Evolutionary conservation across 1,284 basidiomycete species (phyloP).

Genomic region (Singerocomus inundabilis): DNA sequence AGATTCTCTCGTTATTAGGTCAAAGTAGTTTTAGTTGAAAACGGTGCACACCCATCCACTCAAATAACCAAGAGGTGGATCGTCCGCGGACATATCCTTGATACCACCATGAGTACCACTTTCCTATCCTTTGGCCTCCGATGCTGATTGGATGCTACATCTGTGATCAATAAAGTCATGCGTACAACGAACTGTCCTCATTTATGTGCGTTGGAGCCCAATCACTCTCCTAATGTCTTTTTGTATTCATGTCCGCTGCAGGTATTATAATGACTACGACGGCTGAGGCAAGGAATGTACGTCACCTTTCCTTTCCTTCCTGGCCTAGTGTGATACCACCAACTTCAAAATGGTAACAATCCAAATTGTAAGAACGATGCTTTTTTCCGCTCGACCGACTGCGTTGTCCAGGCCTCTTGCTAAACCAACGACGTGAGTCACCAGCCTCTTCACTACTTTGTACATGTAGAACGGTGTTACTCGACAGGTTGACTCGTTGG

Average conservation of each 20-base stretch:
- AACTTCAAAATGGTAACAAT: background rate
- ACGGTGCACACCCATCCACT: slow-evolving; percentile 42
- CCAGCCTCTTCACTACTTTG: background rate
- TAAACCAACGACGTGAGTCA: slow-evolving; percentile 27
- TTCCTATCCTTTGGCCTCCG: background rate
- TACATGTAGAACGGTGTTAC: background rate
- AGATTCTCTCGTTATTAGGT: slow-evolving; percentile 16
- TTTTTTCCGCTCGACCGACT: slow-evolving; percentile 42
- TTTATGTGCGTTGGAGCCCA: slow-evolving; percentile 26
- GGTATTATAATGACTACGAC: slow-evolving; percentile 26
- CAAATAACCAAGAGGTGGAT: slow-evolving; percentile 40
- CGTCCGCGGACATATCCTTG: slow-evolving; percentile 45
- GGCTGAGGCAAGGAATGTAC: slow-evolving; percentile 24
- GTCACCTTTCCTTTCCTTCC: background rate
- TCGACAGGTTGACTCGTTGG: too few species aligned
- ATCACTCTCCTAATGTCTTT: background rate
- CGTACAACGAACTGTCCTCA: slow-evolving; percentile 24
- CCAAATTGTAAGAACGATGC: slow-evolving; percentile 33
- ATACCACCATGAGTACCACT: slow-evolving; percentile 39
- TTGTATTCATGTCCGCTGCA: slow-evolving; percentile 11
- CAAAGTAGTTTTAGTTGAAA: slow-evolving; percentile 43
- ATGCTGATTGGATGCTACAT: too few species aligned
- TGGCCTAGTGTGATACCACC: background rate
- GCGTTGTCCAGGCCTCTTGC: slow-evolving; percentile 41
- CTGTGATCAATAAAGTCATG: slow-evolving; percentile 15